phyloP scores from a whole-genome alignment of 306 rosid genomes.

The Styphnolobium japonicum region DNA sequence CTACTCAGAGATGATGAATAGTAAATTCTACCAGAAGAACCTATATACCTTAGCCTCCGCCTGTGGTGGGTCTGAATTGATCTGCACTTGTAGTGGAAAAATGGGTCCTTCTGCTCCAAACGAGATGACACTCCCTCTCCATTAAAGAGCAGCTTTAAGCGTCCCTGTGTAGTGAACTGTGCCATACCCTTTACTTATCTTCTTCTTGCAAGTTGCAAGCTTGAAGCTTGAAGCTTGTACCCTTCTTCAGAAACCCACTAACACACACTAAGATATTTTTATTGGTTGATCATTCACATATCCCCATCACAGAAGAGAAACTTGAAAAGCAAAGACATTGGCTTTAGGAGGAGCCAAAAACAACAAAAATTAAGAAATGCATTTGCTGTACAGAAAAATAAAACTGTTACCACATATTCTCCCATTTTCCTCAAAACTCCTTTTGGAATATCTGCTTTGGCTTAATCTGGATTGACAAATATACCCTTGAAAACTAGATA shows the following conservation, averaged over 20 bases:
- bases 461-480: not conserved
- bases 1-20: constrained; percentile 34
- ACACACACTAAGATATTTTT: constrained; percentile 9
- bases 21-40: constrained; percentile 39
- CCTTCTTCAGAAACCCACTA: constrained; percentile 12
- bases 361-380: not conserved
- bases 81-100: constrained; percentile 41
- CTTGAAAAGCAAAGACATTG: constrained; percentile 15
- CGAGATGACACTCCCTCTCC: constrained; percentile 58
- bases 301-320: constrained; percentile 18
- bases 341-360: not conserved
- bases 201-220: not conserved
- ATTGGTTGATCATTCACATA: constrained; percentile 23
- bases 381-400: constrained; percentile 38
- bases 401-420: constrained; percentile 53
- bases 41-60: constrained; percentile 29
- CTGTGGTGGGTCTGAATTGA: constrained; percentile 48
- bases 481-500: not conserved
- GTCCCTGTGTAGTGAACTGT: constrained; percentile 60
- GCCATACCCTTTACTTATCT: constrained; percentile 46
- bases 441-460: not conserved
- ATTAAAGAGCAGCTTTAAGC: constrained; percentile 58
- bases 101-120: constrained; percentile 65
- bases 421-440: not conserved
- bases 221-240: constrained; percentile 9